Conservation (phyloP, 805 yeast genomes). For the Candida arabinofermentans region DNA sequence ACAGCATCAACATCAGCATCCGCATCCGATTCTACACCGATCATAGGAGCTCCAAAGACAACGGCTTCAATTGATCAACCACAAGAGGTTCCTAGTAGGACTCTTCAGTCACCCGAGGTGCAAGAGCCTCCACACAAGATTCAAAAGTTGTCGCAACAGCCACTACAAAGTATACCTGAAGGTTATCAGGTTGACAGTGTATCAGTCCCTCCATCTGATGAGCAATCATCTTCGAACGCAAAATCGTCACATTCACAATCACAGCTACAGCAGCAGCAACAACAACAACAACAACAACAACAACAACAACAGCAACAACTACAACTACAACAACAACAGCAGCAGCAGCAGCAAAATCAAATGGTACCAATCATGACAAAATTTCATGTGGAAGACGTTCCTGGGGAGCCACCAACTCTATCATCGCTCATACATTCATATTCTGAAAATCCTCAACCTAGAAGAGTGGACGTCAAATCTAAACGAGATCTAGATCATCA, state of each 20-base stretch:
- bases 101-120: constrained; percentile 2
- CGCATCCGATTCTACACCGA: not conserved
- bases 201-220: not conserved
- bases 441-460: constrained; percentile 18
- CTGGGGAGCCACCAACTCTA: constrained; percentile 27
- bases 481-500: constrained; percentile 31
- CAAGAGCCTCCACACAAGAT: constrained; percentile 11
- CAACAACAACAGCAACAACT: constrained; percentile 2
- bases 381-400: constrained; percentile 12
- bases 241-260: too few species aligned
- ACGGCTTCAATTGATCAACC: not conserved
- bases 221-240: too few species aligned
- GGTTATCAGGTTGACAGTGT: not conserved
- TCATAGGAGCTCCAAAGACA: constrained; percentile 4
- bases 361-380: constrained; percentile 5
- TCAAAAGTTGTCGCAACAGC: constrained; percentile 8
- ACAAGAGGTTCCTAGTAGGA: not conserved
- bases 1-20: not conserved
- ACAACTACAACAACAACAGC: constrained; percentile 2
- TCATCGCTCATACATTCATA: constrained; percentile 27
- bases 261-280: too few species aligned
- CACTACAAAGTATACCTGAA: not conserved
- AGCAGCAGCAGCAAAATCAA: constrained; percentile 1
- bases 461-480: constrained; percentile 26
- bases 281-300: not conserved